phyloP scores from a whole-genome alignment of 371 early-diverging fungal genomes.

The Rhizopus stolonifer region DNA sequence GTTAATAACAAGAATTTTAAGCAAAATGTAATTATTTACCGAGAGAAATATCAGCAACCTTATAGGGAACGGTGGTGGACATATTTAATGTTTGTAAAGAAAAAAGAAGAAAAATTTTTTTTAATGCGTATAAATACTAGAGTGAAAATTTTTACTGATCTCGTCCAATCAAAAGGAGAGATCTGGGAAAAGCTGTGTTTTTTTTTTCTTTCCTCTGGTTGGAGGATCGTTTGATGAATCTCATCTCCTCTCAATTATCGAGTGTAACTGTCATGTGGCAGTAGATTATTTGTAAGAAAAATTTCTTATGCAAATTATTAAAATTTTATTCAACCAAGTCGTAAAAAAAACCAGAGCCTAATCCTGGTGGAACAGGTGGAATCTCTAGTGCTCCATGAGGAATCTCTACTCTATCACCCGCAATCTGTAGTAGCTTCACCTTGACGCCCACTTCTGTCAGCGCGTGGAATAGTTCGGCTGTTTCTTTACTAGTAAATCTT shows the following conservation, averaged over 20 bases:
- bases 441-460: slow-evolving; percentile 69
- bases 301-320: not conserved
- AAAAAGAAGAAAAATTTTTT: slow-evolving; percentile 4
- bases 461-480: slow-evolving; percentile 61
- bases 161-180: not conserved
- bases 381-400: slow-evolving; percentile 49
- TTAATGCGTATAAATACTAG: not conserved
- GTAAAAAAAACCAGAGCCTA: slow-evolving; percentile 46
- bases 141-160: not conserved
- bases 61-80: slow-evolving; percentile 31
- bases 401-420: slow-evolving; percentile 63
- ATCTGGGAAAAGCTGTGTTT: not conserved
- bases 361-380: slow-evolving; percentile 43
- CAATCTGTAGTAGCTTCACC: slow-evolving; percentile 67
- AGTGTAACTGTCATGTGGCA: not conserved
- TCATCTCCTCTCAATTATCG: not conserved
- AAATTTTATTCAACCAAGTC: slow-evolving; percentile 15
- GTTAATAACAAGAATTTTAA: not conserved
- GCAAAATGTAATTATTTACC: slow-evolving; percentile 49
- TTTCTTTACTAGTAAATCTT: slow-evolving; percentile 63
- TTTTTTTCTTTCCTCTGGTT: slow-evolving; percentile 4
- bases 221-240: slow-evolving; percentile 3
- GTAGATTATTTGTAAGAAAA: not conserved
- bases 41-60: slow-evolving; percentile 89
- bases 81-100: slow-evolving; percentile 9